Conservation (phyloP, 306 rosid genomes). For the Cucumis sativus region Cucumber_9930_V3 NC_026659.2:28807001-28807500, state of each 20-base stretch:
- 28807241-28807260: too few relatives aligned
- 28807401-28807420: not conserved
- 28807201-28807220: too few relatives aligned
- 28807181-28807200: too few relatives aligned
- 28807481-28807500: not conserved
- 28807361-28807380: not conserved
- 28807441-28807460: constrained; percentile 1
- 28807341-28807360: not conserved
- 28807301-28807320: too few relatives aligned
- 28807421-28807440: not conserved
- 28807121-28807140: not conserved
- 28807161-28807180: not conserved
- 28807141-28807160: not conserved
- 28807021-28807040: constrained; percentile 8
- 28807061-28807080: constrained; percentile 1
- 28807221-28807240: too few relatives aligned
- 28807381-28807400: not conserved
- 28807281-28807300: too few relatives aligned
- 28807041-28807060: constrained; percentile 11
- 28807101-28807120: constrained; percentile 5
- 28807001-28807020: not conserved
- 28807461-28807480: not conserved
- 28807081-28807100: not conserved
- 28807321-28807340: not conserved
- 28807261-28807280: too few relatives aligned